phyloP scores from a whole-genome alignment of 2,329 filamentous ascomycete genomes.

The Tolypocladium ophioglossoides region DNA sequence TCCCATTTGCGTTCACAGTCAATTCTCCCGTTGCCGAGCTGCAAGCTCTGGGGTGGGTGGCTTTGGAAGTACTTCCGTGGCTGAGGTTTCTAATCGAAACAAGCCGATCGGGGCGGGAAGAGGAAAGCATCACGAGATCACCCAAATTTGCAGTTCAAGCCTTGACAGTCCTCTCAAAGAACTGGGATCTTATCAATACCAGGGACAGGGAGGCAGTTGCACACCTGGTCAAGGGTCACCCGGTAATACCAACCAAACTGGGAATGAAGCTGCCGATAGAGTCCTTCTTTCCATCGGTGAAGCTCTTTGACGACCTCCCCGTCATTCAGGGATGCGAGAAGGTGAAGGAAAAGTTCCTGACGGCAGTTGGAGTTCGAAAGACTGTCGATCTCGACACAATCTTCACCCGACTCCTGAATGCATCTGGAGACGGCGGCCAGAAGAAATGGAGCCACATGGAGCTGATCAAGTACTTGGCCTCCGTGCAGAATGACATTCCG shows the following conservation, averaged over 20 bases:
- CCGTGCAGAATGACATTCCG: constrained; percentile 83
- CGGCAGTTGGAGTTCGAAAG: constrained; percentile 79
- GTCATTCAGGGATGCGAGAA: constrained; percentile 64
- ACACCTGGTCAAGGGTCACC: constrained; percentile 52
- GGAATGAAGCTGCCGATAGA: constrained; percentile 82
- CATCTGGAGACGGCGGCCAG: constrained; percentile 39
- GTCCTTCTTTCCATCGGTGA: constrained; percentile 88
- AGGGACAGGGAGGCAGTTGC: constrained; percentile 55
- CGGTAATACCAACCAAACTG: constrained; percentile 79
- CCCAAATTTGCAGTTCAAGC: constrained; percentile 67
- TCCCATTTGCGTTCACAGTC: constrained; percentile 77
- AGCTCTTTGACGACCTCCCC: constrained; percentile 87
- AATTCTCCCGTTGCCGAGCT: constrained; percentile 56
- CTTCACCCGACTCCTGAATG: constrained; percentile 71
- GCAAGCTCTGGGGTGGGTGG: constrained; percentile 74
- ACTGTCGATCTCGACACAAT: constrained; percentile 92
- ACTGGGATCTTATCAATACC: constrained; percentile 71
- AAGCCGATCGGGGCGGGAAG: constrained; percentile 44
- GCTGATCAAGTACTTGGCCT: constrained; percentile 86
- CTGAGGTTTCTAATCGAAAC: constrained; percentile 68
- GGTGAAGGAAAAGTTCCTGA: constrained; percentile 84
- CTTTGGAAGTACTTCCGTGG: constrained; percentile 80
- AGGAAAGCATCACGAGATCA: constrained; percentile 61
- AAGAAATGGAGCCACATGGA: constrained; percentile 87
- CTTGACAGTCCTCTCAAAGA: constrained; percentile 72